Conservation (phyloP, 352 stramenopile species). For the Pythium coloratum region DNA sequence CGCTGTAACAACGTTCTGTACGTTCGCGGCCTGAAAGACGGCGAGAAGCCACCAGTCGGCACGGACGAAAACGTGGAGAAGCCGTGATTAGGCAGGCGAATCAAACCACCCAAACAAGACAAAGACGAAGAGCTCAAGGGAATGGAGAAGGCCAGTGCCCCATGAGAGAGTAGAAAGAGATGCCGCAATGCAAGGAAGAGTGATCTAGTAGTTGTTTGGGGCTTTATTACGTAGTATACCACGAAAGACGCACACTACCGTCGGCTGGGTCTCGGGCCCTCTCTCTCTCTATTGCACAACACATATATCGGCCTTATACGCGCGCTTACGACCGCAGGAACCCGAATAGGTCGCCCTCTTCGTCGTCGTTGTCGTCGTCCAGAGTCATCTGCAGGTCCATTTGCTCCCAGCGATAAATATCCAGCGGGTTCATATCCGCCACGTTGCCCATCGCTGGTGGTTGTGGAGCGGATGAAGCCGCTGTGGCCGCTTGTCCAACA, state of each 20-base stretch:
- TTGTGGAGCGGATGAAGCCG: background rate
- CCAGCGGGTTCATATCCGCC: constrained; percentile 34
- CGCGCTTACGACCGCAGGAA: constrained; percentile 74
- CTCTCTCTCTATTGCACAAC: constrained; percentile 23
- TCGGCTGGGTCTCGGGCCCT: background rate
- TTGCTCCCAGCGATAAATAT: constrained; percentile 78
- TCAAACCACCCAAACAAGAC: background rate
- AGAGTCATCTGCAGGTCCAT: constrained; percentile 84
- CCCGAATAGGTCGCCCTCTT: constrained; percentile 68
- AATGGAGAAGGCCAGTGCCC: background rate
- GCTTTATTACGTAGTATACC: constrained; percentile 7
- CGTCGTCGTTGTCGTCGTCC: constrained; percentile 51
- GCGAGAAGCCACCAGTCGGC: constrained; percentile 58
- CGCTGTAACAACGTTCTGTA: constrained; percentile 99
- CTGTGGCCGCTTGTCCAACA: background rate
- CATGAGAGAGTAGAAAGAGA: background rate
- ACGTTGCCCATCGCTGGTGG: constrained; percentile 4
- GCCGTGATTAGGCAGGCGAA: constrained; percentile 10
- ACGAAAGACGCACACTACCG: constrained; percentile 3
- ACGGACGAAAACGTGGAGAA: constrained; percentile 45
- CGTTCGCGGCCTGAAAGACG: constrained; percentile 85
- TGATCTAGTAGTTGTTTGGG: background rate
- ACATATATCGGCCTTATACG: constrained; percentile 21
- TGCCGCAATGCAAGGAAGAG: background rate
- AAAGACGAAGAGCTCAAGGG: background rate